Evolutionary conservation across 2,329 filamentous ascomycete species (phyloP), one percentile per base, ranked within the genome.

Genomic region (Hypoxylon sp.): DNA sequence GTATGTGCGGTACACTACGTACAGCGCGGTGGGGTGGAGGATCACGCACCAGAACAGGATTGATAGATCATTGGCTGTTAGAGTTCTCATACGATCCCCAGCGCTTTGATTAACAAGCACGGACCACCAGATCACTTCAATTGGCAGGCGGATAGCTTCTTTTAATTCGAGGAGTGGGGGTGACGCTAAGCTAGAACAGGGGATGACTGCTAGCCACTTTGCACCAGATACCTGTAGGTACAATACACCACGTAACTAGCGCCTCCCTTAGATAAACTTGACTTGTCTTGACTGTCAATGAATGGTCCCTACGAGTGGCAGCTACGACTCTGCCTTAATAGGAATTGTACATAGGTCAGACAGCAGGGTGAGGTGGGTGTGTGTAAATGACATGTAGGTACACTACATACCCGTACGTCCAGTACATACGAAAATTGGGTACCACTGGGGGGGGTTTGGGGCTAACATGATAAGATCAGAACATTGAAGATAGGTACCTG

Each of bases 61-160:
- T 53, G 61, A 67, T 62, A 55, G 49, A 65, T n/a, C 61, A 67
- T 67, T 67, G 62, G 55, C 48, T 68, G 65, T 68, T 68, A 68
- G 59, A 51, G 57, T 64, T 66, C 66, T 68, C 63, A 68, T 65
- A 66, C 56, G 63, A 66, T 56, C 52, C 49, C 32, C 32, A 48
- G 24, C 56, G 51, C 46, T 56, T 64, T 54, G 48, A 66, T 68
- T 68, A 68, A 68, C 66, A 68, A 32, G 63, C 66, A 66, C 66
- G 32, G 63, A 48, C 64, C 66, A 68, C 52, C 7, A 22, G 1
- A 46, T 51, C 50, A 33, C 48, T 59, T 59, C 52, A 61, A 64
- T 36, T 64, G 40, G 55, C 38, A 61, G 53, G 53, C 57, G 36
- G 48, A 42, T 51, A 32, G 42, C 50, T 26, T 65, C 52, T 57